Conservation (phyloP, 345 rosid genomes). For the Populus euphratica region DNA sequence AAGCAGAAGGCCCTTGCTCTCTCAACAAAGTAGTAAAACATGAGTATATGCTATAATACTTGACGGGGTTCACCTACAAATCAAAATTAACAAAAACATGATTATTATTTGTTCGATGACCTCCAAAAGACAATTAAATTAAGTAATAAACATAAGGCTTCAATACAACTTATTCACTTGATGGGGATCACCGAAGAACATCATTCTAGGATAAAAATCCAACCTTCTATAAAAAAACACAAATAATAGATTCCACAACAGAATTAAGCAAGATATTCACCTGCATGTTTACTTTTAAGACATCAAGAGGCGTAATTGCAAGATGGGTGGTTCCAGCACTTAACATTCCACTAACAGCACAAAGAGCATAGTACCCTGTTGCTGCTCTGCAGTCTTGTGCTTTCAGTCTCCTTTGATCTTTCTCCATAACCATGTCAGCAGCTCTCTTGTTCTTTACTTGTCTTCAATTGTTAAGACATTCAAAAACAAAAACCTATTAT, state of each 20-base stretch:
- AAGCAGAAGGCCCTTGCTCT: conserved; percentile 50
- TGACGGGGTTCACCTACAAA: conserved; percentile 51
- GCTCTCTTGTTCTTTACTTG: background rate
- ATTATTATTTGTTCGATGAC: too few species aligned
- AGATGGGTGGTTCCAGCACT: conserved; percentile 67
- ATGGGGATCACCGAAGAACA: too few species aligned
- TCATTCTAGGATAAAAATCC: conserved; percentile 1
- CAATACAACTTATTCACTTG: too few species aligned
- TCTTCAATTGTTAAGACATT: background rate
- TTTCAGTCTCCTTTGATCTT: background rate
- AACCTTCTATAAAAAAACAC: too few species aligned
- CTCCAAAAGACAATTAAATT: too few species aligned
- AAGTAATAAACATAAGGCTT: too few species aligned
- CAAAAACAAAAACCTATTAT: too few species aligned
- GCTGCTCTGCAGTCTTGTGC: conserved; percentile 6
- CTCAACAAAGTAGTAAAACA: conserved; percentile 44
- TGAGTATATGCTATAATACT: conserved; percentile 43
- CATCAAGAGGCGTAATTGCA: conserved; percentile 63
- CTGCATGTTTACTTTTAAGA: conserved; percentile 73
- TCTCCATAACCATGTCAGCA: background rate
- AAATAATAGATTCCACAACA: background rate
- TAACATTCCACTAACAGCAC: conserved; percentile 57
- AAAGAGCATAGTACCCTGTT: conserved; percentile 41
- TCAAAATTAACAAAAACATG: background rate
- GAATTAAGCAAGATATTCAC: conserved; percentile 16